A percentile compares a stretch with the other conserved stretches of the same genome.
phyloP scores from a whole-genome alignment of 768 basidiomycete genomes.

The Collybiopsis confluens region DNA sequence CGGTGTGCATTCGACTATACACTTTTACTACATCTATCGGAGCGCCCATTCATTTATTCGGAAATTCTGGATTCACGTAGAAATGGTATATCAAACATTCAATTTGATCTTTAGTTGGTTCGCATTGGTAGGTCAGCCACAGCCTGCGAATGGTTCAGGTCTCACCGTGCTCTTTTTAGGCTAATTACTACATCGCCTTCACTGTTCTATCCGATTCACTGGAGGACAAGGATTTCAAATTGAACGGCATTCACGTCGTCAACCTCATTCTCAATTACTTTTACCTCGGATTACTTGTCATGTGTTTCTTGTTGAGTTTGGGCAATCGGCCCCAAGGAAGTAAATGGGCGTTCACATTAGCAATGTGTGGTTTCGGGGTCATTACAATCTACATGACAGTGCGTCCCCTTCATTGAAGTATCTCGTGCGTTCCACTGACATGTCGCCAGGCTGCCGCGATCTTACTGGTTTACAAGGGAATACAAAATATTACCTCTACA shows the following conservation, averaged over 20 bases:
- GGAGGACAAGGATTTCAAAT: slow-evolving; percentile 55
- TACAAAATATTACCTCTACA: slow-evolving; percentile 51
- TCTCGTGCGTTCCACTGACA: slow-evolving; percentile 5
- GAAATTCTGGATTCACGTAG: slow-evolving; percentile 94
- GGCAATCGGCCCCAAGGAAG: slow-evolving; percentile 92
- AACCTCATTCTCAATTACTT: slow-evolving; percentile 82
- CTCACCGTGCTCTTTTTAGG: slow-evolving; percentile 33
- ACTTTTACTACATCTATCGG: slow-evolving; percentile 95
- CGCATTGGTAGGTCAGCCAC: slow-evolving; percentile 49
- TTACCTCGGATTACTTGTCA: slow-evolving; percentile 82
- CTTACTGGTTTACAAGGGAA: slow-evolving; percentile 78
- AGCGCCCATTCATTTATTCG: slow-evolving; percentile 76
- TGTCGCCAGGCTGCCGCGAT: slow-evolving; percentile 62
- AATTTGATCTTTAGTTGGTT: slow-evolving; percentile 95
- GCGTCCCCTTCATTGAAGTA: slow-evolving; percentile 15
- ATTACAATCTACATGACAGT: slow-evolving; percentile 98
- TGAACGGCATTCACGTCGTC: slow-evolving; percentile 62
- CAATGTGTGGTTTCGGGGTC: slow-evolving; percentile 83
- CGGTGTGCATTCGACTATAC: slow-evolving; percentile 84
- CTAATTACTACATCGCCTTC: slow-evolving; percentile 91
- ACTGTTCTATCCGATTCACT: slow-evolving; percentile 70
- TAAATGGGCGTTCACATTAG: slow-evolving; percentile 81
- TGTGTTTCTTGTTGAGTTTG: slow-evolving; percentile 82
- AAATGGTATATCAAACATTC: slow-evolving; percentile 86
- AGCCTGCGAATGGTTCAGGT: neutral